Conservation (phyloP, 768 basidiomycete species). For the Cystobasidium onofrii region DNA sequence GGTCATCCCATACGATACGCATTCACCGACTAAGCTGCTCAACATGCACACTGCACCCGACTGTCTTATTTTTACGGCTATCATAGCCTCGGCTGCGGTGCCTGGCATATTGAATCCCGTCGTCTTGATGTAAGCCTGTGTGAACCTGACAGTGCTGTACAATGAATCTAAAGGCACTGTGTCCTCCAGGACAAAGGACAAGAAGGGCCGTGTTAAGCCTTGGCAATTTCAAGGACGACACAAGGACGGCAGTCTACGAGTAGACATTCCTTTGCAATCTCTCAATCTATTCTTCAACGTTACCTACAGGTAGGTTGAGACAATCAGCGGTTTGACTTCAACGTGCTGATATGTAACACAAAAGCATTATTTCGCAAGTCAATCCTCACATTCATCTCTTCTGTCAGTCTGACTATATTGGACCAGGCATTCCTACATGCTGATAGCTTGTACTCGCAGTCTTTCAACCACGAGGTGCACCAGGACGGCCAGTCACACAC, state of each 20-base stretch:
- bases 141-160: not conserved
- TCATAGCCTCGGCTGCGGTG: conserved; percentile 66
- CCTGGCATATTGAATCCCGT: conserved; percentile 94
- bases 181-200: conserved; percentile 33
- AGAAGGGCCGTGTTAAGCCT: conserved; percentile 35
- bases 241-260: conserved; percentile 49
- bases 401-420: conserved; percentile 63
- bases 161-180: too few species aligned
- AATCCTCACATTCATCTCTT: conserved; percentile 80
- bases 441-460: conserved; percentile 20
- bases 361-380: conserved; percentile 81
- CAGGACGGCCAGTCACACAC: conserved; percentile 88
- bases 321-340: not conserved
- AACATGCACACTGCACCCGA: conserved; percentile 97
- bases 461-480: conserved; percentile 55
- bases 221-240: conserved; percentile 41
- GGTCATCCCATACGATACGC: conserved; percentile 38
- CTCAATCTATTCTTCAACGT: conserved; percentile 55
- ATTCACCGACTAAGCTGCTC: conserved; percentile 82
- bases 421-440: not conserved
- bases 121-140: conserved; percentile 58
- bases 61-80: conserved; percentile 51
- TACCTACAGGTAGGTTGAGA: conserved; percentile 52
- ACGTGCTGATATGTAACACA: not conserved
- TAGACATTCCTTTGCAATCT: conserved; percentile 66